These are phyloP conservation scores for Limnanthes douglasii DNA, from an alignment of 345 rosid genomes.

Conservation along the genomic window DNA sequence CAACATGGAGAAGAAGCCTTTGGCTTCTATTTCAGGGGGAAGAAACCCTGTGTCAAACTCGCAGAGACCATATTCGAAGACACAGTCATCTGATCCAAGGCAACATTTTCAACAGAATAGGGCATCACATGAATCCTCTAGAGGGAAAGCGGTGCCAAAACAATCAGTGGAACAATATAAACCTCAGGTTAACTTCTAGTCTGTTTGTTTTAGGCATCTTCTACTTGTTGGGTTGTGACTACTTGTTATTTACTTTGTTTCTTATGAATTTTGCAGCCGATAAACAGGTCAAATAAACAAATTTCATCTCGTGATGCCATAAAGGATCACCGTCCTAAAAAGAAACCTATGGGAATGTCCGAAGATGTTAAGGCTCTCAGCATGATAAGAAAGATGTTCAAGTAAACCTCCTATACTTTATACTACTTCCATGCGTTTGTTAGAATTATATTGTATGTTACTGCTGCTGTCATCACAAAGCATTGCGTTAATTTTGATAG, in stretches of 20 bases:
- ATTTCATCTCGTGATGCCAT: constrained; percentile 14
- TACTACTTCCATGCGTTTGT: constrained; percentile 1
- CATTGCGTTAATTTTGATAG: too few relatives aligned
- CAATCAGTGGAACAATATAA: constrained; percentile 22
- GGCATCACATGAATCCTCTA: constrained; percentile 21
- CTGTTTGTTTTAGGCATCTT: neutral
- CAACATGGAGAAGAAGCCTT: constrained; percentile 26
- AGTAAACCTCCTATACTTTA: constrained; percentile 14
- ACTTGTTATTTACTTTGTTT: neutral
- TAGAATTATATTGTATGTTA: neutral
- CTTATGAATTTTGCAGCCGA: constrained; percentile 15
- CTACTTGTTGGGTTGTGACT: neutral
- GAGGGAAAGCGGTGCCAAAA: constrained; percentile 23
- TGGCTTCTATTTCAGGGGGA: constrained; percentile 13
- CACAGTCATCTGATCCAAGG: constrained; percentile 26
- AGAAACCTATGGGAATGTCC: constrained; percentile 22
- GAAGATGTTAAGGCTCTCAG: constrained; percentile 30
- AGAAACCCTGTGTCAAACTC: constrained; percentile 20
- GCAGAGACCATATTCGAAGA: constrained; percentile 32
- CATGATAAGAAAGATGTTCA: constrained; percentile 45
- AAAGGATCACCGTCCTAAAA: constrained; percentile 34
- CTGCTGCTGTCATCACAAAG: neutral
- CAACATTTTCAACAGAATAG: constrained; percentile 35
- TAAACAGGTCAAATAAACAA: constrained; percentile 35
- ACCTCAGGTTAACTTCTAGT: constrained; percentile 24